phyloP scores from a whole-genome alignment of 108 stramenopile genomes.

The Asterionellopsis glacialis region DNA sequence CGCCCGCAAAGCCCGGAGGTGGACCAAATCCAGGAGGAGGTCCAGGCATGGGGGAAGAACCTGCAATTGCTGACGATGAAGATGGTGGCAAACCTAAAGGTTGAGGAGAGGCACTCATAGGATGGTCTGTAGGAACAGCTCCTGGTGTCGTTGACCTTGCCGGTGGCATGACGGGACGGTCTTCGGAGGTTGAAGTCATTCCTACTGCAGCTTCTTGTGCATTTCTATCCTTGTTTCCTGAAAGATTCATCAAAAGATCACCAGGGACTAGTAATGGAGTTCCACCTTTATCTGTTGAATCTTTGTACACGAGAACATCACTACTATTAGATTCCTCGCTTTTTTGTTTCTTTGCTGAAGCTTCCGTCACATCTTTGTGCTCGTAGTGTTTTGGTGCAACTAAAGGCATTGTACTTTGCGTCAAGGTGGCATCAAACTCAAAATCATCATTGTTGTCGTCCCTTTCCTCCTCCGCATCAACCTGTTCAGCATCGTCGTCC shows the following conservation, averaged over 20 bases:
- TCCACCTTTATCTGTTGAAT: too few relatives aligned
- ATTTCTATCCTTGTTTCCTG: too few relatives aligned
- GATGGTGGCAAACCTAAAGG: background rate
- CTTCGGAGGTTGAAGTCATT: background rate
- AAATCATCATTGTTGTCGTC: slow-evolving; percentile 1
- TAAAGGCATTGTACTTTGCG: background rate
- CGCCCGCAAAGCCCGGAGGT: background rate
- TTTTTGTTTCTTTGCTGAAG: too few relatives aligned
- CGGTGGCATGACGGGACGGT: background rate
- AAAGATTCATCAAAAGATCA: too few relatives aligned
- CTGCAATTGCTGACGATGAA: background rate
- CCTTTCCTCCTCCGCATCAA: background rate
- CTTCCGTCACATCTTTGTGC: too few relatives aligned
- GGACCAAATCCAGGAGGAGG: slow-evolving; percentile 2
- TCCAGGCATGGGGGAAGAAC: background rate
- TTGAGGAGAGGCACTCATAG: background rate
- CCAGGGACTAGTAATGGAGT: too few relatives aligned
- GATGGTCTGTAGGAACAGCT: background rate
- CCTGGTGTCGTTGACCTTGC: background rate
- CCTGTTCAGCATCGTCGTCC: background rate
- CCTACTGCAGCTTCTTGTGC: too few relatives aligned
- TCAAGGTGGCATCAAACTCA: background rate
- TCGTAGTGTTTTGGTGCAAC: too few relatives aligned
- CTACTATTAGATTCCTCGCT: too few relatives aligned
- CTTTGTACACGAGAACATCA: too few relatives aligned